Conservation (phyloP, 2,329 filamentous ascomycete genomes). For the Scopulariopsis brevicaulis region DNA sequence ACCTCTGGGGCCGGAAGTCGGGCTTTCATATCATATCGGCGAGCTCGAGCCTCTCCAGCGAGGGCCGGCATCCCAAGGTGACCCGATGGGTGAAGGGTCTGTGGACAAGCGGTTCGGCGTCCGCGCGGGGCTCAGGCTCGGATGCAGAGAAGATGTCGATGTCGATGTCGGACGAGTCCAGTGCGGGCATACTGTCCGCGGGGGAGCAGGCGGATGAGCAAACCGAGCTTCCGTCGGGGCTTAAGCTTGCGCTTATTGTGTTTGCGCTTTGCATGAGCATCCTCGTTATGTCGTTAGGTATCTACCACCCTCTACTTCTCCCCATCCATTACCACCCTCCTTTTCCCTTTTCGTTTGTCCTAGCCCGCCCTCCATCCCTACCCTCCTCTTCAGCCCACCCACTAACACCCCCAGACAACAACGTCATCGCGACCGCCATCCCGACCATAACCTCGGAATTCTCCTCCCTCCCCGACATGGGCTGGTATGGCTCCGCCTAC, state of each 20-base stretch:
- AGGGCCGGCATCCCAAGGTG: neutral
- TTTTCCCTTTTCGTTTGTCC: neutral
- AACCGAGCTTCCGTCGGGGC: neutral
- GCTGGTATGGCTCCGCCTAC: constrained; percentile 35
- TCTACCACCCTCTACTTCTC: neutral
- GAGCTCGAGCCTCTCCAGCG: neutral
- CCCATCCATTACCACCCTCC: neutral
- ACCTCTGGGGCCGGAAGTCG: neutral
- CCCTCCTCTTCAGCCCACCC: neutral
- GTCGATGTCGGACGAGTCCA: neutral
- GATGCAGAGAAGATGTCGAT: neutral
- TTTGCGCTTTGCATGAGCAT: constrained; percentile 26
- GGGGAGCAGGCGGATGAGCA: neutral
- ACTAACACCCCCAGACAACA: constrained; percentile 15
- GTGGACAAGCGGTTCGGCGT: no score
- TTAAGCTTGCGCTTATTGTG: constrained; percentile 18
- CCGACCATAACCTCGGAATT: constrained; percentile 28
- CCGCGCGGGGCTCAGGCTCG: neutral
- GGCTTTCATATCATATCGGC: neutral
- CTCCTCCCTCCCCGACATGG: constrained; percentile 30
- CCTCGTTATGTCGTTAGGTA: constrained; percentile 26
- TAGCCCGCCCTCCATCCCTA: neutral
- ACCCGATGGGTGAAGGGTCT: neutral
- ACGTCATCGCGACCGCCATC: constrained; percentile 29
- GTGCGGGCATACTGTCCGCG: neutral